A percentile compares a stretch with the other conserved stretches of the same genome.
Conservation (phyloP, 805 yeast genomes). For the Myxozyma geophila region DNA sequence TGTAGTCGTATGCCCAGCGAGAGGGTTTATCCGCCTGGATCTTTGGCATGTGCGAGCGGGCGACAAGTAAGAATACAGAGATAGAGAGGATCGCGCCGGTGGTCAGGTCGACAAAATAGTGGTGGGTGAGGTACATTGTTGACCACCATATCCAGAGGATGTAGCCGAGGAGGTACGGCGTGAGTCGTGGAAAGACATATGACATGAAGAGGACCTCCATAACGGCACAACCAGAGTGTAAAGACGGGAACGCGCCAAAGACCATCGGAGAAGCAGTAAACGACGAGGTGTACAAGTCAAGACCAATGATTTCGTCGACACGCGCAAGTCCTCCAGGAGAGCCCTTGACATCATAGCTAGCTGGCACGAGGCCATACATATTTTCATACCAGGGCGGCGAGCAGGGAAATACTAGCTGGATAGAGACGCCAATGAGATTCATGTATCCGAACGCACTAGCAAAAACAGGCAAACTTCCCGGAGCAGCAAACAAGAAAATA, state of each 20-base stretch:
- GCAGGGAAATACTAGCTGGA: conserved; percentile 84
- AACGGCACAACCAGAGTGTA: conserved; percentile 93
- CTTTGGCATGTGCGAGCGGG: conserved; percentile 66
- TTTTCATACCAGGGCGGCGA: conserved; percentile 96
- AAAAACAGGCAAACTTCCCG: conserved; percentile 77
- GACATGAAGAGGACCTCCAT: conserved; percentile 88
- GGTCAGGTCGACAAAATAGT: conserved; percentile 88
- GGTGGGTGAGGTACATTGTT: conserved; percentile 97
- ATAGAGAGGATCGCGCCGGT: conserved; percentile 90
- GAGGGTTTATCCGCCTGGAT: conserved; percentile 47
- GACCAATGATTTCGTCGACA: conserved; percentile 76
- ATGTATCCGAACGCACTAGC: conserved; percentile 94
- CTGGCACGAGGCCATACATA: conserved; percentile 83
- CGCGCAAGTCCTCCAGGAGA: conserved; percentile 95
- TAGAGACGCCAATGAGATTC: conserved; percentile 83
- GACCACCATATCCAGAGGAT: conserved; percentile 98
- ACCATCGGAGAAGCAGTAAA: conserved; percentile 87
- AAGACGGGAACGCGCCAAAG: conserved; percentile 85
- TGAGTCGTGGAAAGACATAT: conserved; percentile 75
- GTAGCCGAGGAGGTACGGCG: conserved; percentile 69
- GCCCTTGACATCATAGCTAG: conserved; percentile 88
- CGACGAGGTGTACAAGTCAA: conserved; percentile 80
- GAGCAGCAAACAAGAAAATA: conserved; percentile 88
- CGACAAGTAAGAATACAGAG: conserved; percentile 68
- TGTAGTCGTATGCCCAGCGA: conserved; percentile 51